phyloP scores from a whole-genome alignment of 257 asterid species.

The Penstemon barbatus region DNA sequence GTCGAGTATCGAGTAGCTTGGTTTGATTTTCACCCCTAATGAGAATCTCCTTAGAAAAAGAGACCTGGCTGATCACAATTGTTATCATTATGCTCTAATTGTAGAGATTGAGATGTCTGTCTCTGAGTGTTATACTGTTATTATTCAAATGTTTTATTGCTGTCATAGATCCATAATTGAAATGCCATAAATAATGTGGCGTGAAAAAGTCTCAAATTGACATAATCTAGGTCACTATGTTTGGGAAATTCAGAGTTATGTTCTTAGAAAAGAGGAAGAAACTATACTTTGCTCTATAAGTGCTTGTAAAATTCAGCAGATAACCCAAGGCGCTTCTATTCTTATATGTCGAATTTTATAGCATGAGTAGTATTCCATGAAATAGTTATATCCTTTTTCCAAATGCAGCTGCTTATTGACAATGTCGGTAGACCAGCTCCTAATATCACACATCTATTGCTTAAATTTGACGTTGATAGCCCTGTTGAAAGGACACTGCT shows the following conservation, averaged over 20 bases:
- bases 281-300: background rate
- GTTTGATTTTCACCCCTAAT: too few species aligned
- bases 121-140: background rate
- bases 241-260: conserved; percentile 16
- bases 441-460: conserved; percentile 80
- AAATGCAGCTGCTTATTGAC: conserved; percentile 85
- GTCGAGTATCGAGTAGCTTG: too few species aligned
- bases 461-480: conserved; percentile 80
- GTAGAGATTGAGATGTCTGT: background rate
- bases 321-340: conserved; percentile 7
- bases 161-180: background rate
- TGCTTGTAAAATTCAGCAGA: conserved; percentile 2
- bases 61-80: background rate
- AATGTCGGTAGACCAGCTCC: conserved; percentile 87
- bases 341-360: background rate
- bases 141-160: background rate
- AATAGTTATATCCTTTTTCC: conserved; percentile 17
- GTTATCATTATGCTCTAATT: background rate
- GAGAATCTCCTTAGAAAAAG: background rate
- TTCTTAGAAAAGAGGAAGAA: conserved; percentile 3
- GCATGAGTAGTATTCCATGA: conserved; percentile 21
- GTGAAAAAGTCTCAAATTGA: conserved; percentile 1
- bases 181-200: conserved; percentile 7
- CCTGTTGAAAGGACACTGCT: conserved; percentile 83
- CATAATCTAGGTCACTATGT: background rate